These are phyloP conservation scores for Primulina huaijiensis DNA, from an alignment of 257 asterid genomes.

Conservation along the genomic window DNA sequence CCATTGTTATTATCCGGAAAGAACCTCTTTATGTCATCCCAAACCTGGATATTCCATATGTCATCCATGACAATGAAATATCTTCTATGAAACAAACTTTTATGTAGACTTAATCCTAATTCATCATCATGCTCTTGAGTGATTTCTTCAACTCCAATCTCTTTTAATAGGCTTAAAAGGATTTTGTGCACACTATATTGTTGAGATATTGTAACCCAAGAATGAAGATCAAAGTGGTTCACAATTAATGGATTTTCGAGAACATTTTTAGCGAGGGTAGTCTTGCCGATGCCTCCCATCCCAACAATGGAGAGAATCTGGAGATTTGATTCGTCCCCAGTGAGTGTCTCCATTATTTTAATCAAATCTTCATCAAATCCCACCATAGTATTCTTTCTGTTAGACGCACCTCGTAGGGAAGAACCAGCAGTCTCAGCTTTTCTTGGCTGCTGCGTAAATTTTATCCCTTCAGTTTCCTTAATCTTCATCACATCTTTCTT, in stretches of 20 bases:
- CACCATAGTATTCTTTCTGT: conserved; percentile 3
- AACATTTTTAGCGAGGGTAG: too few relatives aligned
- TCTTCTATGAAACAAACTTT: background rate
- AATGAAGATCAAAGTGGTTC: too few relatives aligned
- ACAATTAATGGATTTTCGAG: too few relatives aligned
- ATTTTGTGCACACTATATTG: too few relatives aligned
- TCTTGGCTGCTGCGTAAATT: background rate
- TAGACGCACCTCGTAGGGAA: background rate
- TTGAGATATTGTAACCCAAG: too few relatives aligned
- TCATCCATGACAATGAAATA: conserved; percentile 21
- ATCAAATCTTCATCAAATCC: conserved; percentile 10
- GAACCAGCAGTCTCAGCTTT: background rate
- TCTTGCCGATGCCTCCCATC: conserved; percentile 1
- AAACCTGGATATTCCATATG: conserved; percentile 1
- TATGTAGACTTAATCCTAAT: background rate
- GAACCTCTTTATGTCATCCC: conserved; percentile 10
- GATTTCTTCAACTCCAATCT: background rate
- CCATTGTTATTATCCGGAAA: conserved; percentile 16
- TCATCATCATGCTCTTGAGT: background rate
- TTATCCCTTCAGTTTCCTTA: too few relatives aligned
- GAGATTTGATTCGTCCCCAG: background rate
- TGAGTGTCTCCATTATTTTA: background rate
- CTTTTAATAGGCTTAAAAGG: too few relatives aligned
- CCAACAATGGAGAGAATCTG: conserved; percentile 8
- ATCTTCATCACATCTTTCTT: too few relatives aligned